Base-by-base conservation (phyloP, 257 asterid genomes). In the Perilla frutescens region DNA sequence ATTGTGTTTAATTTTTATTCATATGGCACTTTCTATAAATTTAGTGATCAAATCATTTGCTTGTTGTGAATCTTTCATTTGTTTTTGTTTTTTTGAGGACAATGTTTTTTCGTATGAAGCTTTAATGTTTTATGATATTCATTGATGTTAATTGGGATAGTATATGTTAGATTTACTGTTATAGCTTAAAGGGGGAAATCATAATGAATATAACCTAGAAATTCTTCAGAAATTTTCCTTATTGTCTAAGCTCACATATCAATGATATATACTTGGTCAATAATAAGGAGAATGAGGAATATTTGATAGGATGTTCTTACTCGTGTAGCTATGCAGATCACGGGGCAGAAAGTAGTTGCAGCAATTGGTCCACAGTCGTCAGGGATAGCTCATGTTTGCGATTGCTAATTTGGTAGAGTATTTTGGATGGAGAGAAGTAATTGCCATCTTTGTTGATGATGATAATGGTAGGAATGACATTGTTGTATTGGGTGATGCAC, bases 301-400 rank as follows among this genome's bases (percentile, higher is more conserved):
- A 74, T 74, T 77, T 85, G 80, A 87, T 76, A 50, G 72, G 73
- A 32, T 37, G 7, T 62, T 62, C 62, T 60, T 73, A 66, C 74
- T 48, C 64, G 8, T 86, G 86, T 73, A 90, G 96, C 95, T 72
- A 62, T 90, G 84, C 87, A 88, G 90, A 84, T 90, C 48, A 74
- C 72, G 71, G 88, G 83, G 72, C 74, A 59, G 26, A 87, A 85
- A 3, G 73, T 88, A 1, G 83, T 88, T 32, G 95, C 88, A 43
- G 89, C 86, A 41, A 74, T 90, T 0, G 96, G 96, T 70, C 96
- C 96, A 26, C 89, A 82, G 44, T 90, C 96, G 0, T 90, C 96
- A 0, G 92, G 95, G 61, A 83, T 90, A 80, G 95, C 92, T 4
- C 95, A 86, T 4, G 96, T 59, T 63, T 41, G 96, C 96, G 1